phyloP scores from a whole-genome alignment of 805 yeast species.

The Cyberlindnera sargentensis region DNA sequence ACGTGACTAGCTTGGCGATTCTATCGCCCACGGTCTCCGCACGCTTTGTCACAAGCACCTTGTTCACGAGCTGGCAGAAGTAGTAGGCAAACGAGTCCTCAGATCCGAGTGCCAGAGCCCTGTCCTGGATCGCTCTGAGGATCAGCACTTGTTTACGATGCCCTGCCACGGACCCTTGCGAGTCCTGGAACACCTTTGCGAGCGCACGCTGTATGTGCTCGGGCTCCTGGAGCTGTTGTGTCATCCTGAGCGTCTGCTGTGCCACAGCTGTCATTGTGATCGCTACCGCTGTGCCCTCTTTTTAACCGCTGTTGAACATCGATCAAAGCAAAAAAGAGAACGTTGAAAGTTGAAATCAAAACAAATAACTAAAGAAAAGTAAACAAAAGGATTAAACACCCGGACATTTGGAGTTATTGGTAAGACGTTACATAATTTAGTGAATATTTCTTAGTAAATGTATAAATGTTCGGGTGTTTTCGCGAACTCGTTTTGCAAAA shows the following conservation, averaged over 20 bases:
- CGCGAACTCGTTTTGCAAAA: not conserved
- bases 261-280: not conserved
- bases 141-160: conserved; percentile 69
- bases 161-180: conserved; percentile 66
- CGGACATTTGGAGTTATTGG: not conserved
- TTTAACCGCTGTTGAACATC: too few relatives aligned
- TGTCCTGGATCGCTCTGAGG: conserved; percentile 48
- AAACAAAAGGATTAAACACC: not conserved
- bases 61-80: conserved; percentile 57
- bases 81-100: conserved; percentile 53
- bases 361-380: too few relatives aligned
- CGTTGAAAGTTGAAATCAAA: too few relatives aligned
- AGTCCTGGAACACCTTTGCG: conserved; percentile 71
- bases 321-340: too few relatives aligned
- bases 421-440: too few relatives aligned
- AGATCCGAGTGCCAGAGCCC: conserved; percentile 43
- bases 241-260: conserved; percentile 8
- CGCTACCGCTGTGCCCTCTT: not conserved
- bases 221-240: conserved; percentile 19
- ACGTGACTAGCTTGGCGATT: conserved; percentile 59
- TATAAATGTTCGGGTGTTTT: too few relatives aligned
- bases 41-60: conserved; percentile 59
- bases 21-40: conserved; percentile 70
- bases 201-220: conserved; percentile 40
- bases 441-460: too few relatives aligned